phyloP scores from a whole-genome alignment of 2,329 filamentous ascomycete species.

The Zasmidium citrigriseum region DNA sequence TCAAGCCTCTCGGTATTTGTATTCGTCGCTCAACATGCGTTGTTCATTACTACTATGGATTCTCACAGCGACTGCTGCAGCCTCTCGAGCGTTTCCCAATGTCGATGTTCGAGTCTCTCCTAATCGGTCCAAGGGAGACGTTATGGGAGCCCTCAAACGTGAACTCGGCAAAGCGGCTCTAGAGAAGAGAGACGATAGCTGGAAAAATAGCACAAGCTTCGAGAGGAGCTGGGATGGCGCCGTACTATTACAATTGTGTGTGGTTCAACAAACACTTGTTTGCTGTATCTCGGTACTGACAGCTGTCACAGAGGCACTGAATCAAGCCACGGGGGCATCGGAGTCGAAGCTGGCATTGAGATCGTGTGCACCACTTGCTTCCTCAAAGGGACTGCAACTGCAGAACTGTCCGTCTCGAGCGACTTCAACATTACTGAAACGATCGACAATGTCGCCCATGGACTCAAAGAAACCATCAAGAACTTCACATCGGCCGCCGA shows the following conservation, averaged over 20 bases:
- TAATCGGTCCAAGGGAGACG: neutral
- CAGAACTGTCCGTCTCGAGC: neutral
- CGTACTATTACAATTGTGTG: neutral
- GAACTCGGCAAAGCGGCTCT: neutral
- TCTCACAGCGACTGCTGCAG: too few species aligned
- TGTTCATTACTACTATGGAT: too few species aligned
- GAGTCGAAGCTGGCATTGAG: neutral
- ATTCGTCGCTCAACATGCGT: too few species aligned
- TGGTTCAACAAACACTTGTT: too few species aligned
- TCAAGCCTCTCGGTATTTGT: too few species aligned
- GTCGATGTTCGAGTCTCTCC: too few species aligned
- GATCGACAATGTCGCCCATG: neutral
- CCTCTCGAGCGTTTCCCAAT: too few species aligned
- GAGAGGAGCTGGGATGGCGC: neutral
- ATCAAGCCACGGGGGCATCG: too few species aligned
- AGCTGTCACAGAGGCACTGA: too few species aligned
- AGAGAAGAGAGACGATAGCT: neutral
- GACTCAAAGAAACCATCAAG: neutral
- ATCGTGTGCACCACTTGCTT: constrained; percentile 5
- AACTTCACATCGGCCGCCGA: neutral
- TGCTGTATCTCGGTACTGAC: too few species aligned
- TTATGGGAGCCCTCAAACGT: neutral
- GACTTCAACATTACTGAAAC: neutral
- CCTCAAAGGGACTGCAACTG: constrained; percentile 4
- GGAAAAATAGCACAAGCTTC: neutral